phyloP scores from a whole-genome alignment of 2,329 filamentous ascomycete species.

The Balansia obtecta region DNA sequence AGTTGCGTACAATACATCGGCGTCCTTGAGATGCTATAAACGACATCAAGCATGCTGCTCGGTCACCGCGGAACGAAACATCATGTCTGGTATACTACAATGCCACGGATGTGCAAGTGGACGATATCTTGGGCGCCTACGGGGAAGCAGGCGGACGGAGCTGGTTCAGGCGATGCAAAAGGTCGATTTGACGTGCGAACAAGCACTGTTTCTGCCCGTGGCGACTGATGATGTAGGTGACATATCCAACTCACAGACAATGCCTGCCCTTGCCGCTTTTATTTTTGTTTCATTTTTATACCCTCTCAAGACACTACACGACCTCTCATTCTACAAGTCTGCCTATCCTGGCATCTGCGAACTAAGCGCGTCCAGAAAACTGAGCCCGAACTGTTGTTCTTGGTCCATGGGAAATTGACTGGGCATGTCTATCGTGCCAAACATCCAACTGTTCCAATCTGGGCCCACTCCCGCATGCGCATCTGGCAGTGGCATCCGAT shows the following conservation, averaged over 20 bases:
- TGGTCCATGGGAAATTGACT: constrained; percentile 9
- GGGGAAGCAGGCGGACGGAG: neutral
- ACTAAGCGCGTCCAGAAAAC: constrained; percentile 14
- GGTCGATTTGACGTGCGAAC: neutral
- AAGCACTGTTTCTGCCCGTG: no score
- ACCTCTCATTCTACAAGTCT: neutral
- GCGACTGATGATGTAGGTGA: neutral
- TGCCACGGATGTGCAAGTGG: neutral
- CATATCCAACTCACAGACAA: neutral
- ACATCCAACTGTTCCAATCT: constrained; percentile 17
- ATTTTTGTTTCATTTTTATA: neutral
- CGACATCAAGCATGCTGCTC: neutral
- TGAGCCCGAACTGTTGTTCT: constrained; percentile 13
- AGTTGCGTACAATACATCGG: no score
- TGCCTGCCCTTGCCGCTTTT: neutral
- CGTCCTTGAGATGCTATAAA: neutral
- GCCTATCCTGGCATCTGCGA: constrained; percentile 14
- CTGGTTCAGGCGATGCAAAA: neutral
- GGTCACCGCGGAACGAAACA: neutral
- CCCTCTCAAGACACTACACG: neutral
- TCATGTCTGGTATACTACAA: neutral
- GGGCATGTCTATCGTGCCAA: constrained; percentile 9
- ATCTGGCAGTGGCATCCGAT: constrained; percentile 1
- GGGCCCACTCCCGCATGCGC: constrained; percentile 1
- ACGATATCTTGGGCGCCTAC: neutral